phyloP scores from a whole-genome alignment of 1,284 basidiomycete species.

The Pseudozyma hubeiensis region DNA sequence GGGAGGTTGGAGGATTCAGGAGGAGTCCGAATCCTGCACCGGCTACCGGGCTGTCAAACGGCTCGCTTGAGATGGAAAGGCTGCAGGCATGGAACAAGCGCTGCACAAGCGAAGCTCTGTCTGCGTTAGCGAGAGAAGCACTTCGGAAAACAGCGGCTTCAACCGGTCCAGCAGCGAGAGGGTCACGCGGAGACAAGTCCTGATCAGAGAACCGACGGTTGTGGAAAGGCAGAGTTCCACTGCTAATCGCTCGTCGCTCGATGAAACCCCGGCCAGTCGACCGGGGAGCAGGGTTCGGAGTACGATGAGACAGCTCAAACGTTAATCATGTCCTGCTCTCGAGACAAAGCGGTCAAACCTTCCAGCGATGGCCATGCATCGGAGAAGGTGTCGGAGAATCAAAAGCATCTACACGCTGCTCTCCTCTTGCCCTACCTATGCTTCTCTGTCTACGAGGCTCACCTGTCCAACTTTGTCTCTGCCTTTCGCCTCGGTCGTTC shows the following conservation, averaged over 20 bases:
- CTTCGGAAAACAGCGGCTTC: too few relatives aligned
- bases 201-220: too few relatives aligned
- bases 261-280: too few relatives aligned
- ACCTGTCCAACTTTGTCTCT: neutral
- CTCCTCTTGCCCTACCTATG: neutral
- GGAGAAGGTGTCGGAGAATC: constrained; percentile 1
- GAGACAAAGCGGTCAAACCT: neutral
- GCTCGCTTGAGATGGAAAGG: neutral
- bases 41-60: neutral
- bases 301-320: too few relatives aligned
- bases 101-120: too few relatives aligned
- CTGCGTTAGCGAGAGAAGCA: too few relatives aligned
- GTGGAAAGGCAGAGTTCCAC: too few relatives aligned
- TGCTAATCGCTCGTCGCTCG: too few relatives aligned
- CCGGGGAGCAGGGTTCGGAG: too few relatives aligned
- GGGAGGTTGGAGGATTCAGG: neutral
- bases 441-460: neutral
- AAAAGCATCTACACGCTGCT: neutral
- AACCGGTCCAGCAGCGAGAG: too few relatives aligned
- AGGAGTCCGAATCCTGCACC: constrained; percentile 4
- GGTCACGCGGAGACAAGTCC: too few relatives aligned
- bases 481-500: neutral
- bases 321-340: neutral
- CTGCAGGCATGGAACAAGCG: too few relatives aligned
- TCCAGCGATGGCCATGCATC: neutral